Conservation (phyloP, 2,329 filamentous ascomycete species). For the Hyphodiscus sp. region DNA sequence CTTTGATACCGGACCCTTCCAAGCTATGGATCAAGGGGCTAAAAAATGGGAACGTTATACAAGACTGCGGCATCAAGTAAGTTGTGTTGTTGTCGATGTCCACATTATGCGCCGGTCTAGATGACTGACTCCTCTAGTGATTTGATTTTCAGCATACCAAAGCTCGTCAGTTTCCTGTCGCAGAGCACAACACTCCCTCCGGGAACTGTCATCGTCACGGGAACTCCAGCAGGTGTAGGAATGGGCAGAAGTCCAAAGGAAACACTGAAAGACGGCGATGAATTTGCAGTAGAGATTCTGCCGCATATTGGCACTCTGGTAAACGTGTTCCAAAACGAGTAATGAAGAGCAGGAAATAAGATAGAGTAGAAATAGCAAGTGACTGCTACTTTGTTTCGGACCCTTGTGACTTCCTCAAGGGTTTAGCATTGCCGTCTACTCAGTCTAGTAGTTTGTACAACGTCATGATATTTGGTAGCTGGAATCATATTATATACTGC, state of each 20-base stretch:
- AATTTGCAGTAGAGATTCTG: constrained; percentile 42
- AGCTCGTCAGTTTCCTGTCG: constrained; percentile 36
- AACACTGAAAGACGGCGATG: constrained; percentile 38
- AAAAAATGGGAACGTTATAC: constrained; percentile 43
- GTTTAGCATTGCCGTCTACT: no score
- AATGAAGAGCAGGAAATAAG: no score
- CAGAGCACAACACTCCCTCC: constrained; percentile 37
- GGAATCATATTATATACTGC: no score
- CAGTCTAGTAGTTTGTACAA: no score
- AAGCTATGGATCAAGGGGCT: constrained; percentile 36
- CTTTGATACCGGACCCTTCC: constrained; percentile 36
- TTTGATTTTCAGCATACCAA: constrained; percentile 41
- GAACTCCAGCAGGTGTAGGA: constrained; percentile 37
- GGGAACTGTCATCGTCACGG: constrained; percentile 41
- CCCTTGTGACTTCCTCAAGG: no score
- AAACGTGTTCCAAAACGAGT: constrained; percentile 33
- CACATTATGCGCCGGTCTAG: neutral
- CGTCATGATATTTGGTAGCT: no score
- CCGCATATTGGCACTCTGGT: constrained; percentile 43
- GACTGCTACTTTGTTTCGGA: no score
- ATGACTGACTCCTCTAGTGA: constrained; percentile 32
- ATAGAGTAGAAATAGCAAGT: no score
- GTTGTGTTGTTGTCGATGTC: no score
- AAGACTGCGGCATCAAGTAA: constrained; percentile 38
- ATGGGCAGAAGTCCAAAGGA: constrained; percentile 31